Conservation (phyloP, 768 basidiomycete species). For the Hirschioporus abietinus region DNA sequence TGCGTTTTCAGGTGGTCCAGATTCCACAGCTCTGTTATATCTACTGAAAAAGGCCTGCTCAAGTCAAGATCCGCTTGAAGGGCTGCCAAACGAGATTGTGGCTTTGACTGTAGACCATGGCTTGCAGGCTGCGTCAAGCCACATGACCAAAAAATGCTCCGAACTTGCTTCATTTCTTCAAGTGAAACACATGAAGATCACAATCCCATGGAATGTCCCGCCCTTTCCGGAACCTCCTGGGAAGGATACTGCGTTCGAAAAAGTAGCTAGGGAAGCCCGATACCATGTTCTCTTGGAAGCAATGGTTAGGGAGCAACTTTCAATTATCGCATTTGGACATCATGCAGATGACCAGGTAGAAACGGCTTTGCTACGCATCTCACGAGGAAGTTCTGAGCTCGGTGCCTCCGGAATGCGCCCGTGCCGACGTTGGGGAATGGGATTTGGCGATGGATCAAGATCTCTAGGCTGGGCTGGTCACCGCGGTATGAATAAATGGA, state of each 20-base stretch:
- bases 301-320: constrained; percentile 34
- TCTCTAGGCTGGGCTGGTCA: constrained; percentile 39
- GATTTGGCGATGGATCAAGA: constrained; percentile 27
- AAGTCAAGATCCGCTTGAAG: neutral
- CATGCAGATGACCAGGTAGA: constrained; percentile 85
- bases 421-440: constrained; percentile 78
- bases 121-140: constrained; percentile 52
- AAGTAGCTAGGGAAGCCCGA: constrained; percentile 52
- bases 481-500: constrained; percentile 61
- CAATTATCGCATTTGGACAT: constrained; percentile 61
- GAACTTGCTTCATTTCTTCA: constrained; percentile 36
- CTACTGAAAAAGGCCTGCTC: constrained; percentile 32
- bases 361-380: constrained; percentile 67
- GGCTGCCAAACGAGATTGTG: constrained; percentile 24
- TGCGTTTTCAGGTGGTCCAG: constrained; percentile 78
- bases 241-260: constrained; percentile 42
- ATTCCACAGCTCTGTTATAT: constrained; percentile 75
- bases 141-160: constrained; percentile 50
- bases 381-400: constrained; percentile 46
- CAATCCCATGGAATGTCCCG: constrained; percentile 52
- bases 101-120: constrained; percentile 68
- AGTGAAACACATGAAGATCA: constrained; percentile 40
- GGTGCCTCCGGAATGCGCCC: constrained; percentile 67
- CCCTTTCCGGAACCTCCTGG: constrained; percentile 47
- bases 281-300: constrained; percentile 44